These are phyloP conservation scores for Plasmodium gallinaceum DNA, from an alignment of 169 alveolate species.

Conservation along the genomic window DNA sequence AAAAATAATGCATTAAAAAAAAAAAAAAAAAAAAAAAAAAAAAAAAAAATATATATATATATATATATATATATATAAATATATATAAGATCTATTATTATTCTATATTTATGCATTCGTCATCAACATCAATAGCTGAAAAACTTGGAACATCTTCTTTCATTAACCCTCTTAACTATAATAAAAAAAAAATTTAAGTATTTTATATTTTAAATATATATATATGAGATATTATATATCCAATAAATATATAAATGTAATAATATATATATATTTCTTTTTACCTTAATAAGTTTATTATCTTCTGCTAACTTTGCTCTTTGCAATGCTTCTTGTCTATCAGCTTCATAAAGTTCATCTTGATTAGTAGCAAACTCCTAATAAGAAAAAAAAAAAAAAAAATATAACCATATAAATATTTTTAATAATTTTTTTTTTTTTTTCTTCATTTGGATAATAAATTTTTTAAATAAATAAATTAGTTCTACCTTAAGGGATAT, in stretches of 20 bases:
- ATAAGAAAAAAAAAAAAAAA: neutral
- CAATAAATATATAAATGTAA: neutral
- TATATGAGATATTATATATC: neutral
- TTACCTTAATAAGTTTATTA: conserved; percentile 68
- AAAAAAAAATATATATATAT: neutral
- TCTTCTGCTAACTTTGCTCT: conserved; percentile 75
- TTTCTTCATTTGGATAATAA: no score
- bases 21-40: conserved; percentile 9
- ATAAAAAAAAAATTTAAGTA: conserved; percentile 13
- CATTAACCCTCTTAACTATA: conserved; percentile 65
- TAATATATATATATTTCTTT: neutral
- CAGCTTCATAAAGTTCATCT: conserved; percentile 76
- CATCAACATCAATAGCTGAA: conserved; percentile 76
- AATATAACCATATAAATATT: neutral
- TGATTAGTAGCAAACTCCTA: conserved; percentile 73
- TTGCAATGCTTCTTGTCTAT: conserved; percentile 77
- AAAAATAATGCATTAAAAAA: conserved; percentile 10
- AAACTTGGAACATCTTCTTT: conserved; percentile 73
- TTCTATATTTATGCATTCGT: conserved; percentile 69
- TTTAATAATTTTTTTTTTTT: neutral
- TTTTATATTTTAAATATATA: neutral
- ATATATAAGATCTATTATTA: conserved; percentile 1
- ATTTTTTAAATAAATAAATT: neutral
- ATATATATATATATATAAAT: neutral
- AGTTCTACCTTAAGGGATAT: conserved; percentile 78